phyloP scores from a whole-genome alignment of 78 protist genomes.

The Pelomyxa schiedti region DNA sequence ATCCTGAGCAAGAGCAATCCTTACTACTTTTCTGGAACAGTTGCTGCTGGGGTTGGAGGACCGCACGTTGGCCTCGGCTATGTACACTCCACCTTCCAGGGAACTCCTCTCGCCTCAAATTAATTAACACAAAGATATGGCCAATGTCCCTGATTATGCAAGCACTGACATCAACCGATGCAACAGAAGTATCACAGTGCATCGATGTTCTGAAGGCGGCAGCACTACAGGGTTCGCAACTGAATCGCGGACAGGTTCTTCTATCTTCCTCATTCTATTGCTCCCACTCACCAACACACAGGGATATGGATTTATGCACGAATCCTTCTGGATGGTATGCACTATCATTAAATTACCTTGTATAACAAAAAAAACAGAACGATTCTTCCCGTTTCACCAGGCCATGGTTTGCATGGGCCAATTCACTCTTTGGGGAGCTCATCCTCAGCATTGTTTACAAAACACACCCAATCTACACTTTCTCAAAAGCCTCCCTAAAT shows the following conservation, averaged over 20 bases:
- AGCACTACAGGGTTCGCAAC: neutral
- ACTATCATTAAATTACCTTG: no score
- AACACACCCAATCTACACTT: no score
- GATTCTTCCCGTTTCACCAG: conserved; percentile 18
- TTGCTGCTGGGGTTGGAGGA: conserved; percentile 26
- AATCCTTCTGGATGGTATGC: conserved; percentile 10
- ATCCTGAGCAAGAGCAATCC: conserved; percentile 17
- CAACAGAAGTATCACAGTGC: conserved; percentile 8
- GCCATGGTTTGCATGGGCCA: conserved; percentile 54
- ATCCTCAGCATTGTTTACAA: neutral
- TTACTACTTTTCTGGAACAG: conserved; percentile 18
- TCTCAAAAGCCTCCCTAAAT: no score
- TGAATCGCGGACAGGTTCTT: neutral
- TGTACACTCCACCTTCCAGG: neutral
- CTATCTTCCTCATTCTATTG: neutral
- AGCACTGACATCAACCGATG: conserved; percentile 17
- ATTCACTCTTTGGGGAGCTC: conserved; percentile 38
- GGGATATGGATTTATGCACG: conserved; percentile 31
- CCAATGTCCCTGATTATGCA: conserved; percentile 33
- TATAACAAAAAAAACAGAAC: no score
- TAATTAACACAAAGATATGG: no score
- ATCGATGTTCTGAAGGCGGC: neutral
- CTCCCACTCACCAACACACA: neutral
- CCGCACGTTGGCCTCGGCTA: conserved; percentile 29
- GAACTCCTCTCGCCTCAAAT: neutral